phyloP scores from a whole-genome alignment of 2,329 filamentous ascomycete species.

The Diplodia corticola region DNA sequence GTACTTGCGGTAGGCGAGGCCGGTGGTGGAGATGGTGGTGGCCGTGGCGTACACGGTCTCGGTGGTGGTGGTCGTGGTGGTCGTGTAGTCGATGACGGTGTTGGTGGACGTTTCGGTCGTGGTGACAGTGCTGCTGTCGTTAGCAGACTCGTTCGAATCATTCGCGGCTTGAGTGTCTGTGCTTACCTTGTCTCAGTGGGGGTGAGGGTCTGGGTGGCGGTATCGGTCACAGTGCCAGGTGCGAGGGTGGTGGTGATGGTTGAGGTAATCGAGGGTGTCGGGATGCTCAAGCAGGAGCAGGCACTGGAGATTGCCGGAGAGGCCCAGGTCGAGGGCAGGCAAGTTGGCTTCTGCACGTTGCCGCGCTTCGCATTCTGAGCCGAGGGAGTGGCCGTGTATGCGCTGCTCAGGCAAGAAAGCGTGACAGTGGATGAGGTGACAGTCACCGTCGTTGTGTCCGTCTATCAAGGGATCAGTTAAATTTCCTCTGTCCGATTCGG shows the following conservation, averaged over 20 bases:
- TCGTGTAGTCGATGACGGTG: not conserved
- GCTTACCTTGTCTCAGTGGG: not conserved
- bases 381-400: not conserved
- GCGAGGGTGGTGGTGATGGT: not conserved
- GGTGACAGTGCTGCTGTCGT: not conserved
- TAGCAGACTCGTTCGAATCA: not conserved
- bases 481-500: not conserved
- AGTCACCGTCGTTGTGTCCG: constrained; percentile 1
- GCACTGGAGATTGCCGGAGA: not conserved
- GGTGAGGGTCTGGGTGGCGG: not conserved
- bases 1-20: constrained; percentile 1
- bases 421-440: not conserved
- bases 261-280: not conserved
- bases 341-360: not conserved
- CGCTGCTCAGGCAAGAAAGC: not conserved
- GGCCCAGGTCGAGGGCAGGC: not conserved
- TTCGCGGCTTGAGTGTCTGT: not conserved
- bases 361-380: not conserved
- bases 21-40: not conserved
- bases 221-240: not conserved
- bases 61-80: not conserved
- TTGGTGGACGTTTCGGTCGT: not conserved
- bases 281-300: not conserved
- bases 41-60: not conserved
- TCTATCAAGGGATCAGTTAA: not conserved